Evolutionary conservation across 495 filamentous ascomycete genomes (phyloP), one percentile per base, ranked within the genome.

Genomic region (Annulohypoxylon stygium): DNA sequence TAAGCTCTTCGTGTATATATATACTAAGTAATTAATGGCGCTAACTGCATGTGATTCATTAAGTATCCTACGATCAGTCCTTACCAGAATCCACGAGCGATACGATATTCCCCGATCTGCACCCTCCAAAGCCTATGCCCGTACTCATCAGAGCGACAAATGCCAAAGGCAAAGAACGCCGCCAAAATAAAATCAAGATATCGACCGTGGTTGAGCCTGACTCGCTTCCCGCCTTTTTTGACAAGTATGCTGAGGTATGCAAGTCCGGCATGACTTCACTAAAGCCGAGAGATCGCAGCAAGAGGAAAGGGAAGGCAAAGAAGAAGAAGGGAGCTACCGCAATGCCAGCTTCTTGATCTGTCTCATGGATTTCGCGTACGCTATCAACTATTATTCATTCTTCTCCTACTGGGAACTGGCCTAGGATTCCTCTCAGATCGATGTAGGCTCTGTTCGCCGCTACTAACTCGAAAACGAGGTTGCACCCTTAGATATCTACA

Each of bases 231-330:
- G 82, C 78, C 0, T 99, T 99, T 74, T 99, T 92, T 80, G 83
- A 83, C 14, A 86, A 88, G 45, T 99, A 98, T 81, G 94, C 94
- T n/a, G 97, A 98, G 74, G 86, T 93, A 6, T 97, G 94, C 80
- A 98, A 96, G 83, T 81, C 85, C 0, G 93, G 94, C 16, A 98
- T 98, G 95, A 70, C 73, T 0, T 84, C 88, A 30, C 75, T 99
- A 84, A 98, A 97, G 92, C 97, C 97, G 83, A 84, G 95, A 62
- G 94, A 98, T 85, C 86, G 93, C 74, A 93, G 88, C 69, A 93
- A 90, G 83, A 85, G 87, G 77, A 97, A 95, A 86, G 90, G 89
- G 67, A 93, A 92, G 82, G 86, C 86, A 58, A 93, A 92, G 87
- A 92, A 88, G 80, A 93, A 89, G 83, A 89, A 88, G 83, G 90